Evolutionary conservation across 1,139 yeast genomes (phyloP).

Genomic region (Magnusiomyces suaveolens): DNA sequence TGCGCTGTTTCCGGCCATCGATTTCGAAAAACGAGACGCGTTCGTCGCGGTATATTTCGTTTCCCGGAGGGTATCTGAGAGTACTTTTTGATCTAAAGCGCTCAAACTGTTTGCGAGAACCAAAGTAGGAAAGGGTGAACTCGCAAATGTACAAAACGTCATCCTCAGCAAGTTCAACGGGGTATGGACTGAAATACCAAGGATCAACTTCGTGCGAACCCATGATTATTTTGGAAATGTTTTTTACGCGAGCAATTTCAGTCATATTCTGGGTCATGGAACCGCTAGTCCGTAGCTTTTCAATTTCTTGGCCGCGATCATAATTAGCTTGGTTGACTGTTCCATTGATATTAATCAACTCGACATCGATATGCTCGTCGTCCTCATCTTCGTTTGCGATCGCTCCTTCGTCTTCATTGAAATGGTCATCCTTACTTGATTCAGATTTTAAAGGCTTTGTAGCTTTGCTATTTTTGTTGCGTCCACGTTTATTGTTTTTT

Average conservation of each 20-base stretch:
- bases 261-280: slow-evolving; percentile 82
- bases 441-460: slow-evolving; percentile 2
- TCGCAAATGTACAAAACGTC: slow-evolving; percentile 87
- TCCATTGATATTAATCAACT: slow-evolving; percentile 77
- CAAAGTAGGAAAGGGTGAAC: slow-evolving; percentile 79
- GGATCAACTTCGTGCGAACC: slow-evolving; percentile 94
- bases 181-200: slow-evolving; percentile 98
- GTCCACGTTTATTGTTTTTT: slow-evolving; percentile 15
- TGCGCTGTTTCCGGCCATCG: slow-evolving; percentile 89
- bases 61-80: slow-evolving; percentile 89
- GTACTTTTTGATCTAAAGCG: slow-evolving; percentile 81
- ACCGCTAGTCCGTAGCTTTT: slow-evolving; percentile 83
- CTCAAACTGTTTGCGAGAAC: slow-evolving; percentile 83
- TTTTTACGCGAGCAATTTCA: slow-evolving; percentile 87
- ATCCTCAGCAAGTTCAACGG: slow-evolving; percentile 84
- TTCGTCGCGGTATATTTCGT: slow-evolving; percentile 87
- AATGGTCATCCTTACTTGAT: not conserved
- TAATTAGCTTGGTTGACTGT: slow-evolving; percentile 48
- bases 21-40: slow-evolving; percentile 83
- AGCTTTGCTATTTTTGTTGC: slow-evolving; percentile 14
- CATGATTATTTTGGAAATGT: slow-evolving; percentile 63
- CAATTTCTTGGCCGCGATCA: slow-evolving; percentile 83
- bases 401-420: not conserved
- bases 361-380: slow-evolving; percentile 72
- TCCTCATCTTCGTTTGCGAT: slow-evolving; percentile 16